phyloP scores from a whole-genome alignment of 306 rosid species.

The Quercus agrifolia region DNA sequence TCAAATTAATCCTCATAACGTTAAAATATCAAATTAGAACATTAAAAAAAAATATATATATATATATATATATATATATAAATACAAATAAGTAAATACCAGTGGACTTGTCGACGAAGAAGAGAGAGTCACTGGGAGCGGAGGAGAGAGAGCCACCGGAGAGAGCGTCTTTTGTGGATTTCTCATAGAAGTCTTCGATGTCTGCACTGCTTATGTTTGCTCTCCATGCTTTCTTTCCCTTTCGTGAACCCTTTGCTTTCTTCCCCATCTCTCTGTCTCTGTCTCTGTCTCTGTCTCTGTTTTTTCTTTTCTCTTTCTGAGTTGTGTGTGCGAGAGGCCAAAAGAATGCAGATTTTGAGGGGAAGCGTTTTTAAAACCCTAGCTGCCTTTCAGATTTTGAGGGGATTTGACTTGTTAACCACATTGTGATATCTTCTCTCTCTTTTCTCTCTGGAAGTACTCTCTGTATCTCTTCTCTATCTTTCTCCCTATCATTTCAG shows the following conservation, averaged over 20 bases:
- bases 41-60: no score
- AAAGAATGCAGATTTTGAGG: no score
- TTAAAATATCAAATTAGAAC: no score
- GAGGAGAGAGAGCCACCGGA: slow-evolving; percentile 63
- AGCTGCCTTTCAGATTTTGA: no score
- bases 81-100: slow-evolving; percentile 25
- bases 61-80: no score
- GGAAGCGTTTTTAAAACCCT: background rate
- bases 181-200: slow-evolving; percentile 65
- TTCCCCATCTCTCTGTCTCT: slow-evolving; percentile 55
- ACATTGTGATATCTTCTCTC: no score
- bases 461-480: no score
- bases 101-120: slow-evolving; percentile 63
- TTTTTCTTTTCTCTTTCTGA: background rate
- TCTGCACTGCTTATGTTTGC: slow-evolving; percentile 83
- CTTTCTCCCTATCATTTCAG: no score
- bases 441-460: no score
- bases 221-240: slow-evolving; percentile 90
- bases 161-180: slow-evolving; percentile 75
- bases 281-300: background rate
- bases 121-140: slow-evolving; percentile 56
- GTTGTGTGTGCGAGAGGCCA: background rate
- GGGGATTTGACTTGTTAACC: no score
- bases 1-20: no score
- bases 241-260: slow-evolving; percentile 71